Conservation (phyloP, 179 eudicot genomes). For the Beta corolliflora region DNA sequence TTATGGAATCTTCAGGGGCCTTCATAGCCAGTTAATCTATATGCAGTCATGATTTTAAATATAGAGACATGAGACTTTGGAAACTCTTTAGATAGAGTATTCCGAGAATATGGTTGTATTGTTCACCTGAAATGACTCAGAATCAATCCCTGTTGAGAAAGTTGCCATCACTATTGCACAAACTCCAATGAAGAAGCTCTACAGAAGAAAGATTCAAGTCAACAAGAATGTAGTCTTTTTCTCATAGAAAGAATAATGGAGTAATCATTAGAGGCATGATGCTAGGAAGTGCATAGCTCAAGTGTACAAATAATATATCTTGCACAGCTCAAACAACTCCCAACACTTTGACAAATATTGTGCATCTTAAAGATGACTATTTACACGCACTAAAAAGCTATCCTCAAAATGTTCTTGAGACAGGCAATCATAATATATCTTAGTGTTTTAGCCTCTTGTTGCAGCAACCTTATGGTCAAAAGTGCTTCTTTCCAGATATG, state of each 20-base stretch:
- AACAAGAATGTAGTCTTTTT: not conserved
- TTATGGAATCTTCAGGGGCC: not conserved
- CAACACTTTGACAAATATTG: not conserved
- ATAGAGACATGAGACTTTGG: not conserved
- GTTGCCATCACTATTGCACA: conserved; percentile 91
- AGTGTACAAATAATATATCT: not conserved
- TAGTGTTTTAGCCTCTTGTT: not conserved
- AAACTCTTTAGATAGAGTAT: not conserved
- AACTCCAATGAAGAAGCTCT: conserved; percentile 88
- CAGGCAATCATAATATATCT: not conserved
- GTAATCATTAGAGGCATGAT: not conserved
- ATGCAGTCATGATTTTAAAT: not conserved
- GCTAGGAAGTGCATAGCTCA: not conserved
- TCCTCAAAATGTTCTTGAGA: not conserved
- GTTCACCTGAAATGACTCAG: conserved; percentile 88
- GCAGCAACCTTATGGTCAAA: not conserved
- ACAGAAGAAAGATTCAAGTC: conserved; percentile 14
- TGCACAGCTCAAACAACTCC: not conserved
- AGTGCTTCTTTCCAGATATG: not conserved
- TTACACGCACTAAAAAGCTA: not conserved
- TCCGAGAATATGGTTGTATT: not conserved
- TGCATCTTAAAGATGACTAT: not conserved
- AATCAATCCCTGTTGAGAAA: conserved; percentile 94
- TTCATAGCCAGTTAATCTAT: not conserved
- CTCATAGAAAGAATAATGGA: not conserved